Evolutionary conservation across 2,329 filamentous ascomycete species (phyloP).

Genomic region (Exophiala viscosa): DNA sequence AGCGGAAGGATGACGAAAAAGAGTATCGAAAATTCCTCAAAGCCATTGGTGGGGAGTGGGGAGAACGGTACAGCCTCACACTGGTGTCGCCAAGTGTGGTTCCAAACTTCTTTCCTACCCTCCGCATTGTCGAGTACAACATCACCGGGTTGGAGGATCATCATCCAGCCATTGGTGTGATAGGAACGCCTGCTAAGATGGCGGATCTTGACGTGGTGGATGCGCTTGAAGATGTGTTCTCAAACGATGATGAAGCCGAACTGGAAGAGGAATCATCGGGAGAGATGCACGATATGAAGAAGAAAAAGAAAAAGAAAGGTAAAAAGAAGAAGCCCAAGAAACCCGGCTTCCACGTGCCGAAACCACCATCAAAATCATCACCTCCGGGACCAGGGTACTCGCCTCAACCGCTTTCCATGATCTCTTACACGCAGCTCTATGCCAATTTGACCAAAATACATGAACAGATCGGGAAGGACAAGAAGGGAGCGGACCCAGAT

Average conservation of each 20-base stretch:
- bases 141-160: conserved; percentile 67
- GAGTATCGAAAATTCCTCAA: conserved; percentile 54
- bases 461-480: conserved; percentile 54
- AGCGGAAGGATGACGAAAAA: conserved; percentile 53
- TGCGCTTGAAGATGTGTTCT: neutral
- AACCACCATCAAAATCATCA: conserved; percentile 66
- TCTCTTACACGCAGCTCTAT: conserved; percentile 84
- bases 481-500: conserved; percentile 38
- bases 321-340: conserved; percentile 52
- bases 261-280: conserved; percentile 35
- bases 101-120: conserved; percentile 84
- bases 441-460: conserved; percentile 92
- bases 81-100: conserved; percentile 83
- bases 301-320: conserved; percentile 44
- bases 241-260: conserved; percentile 5
- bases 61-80: conserved; percentile 78
- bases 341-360: conserved; percentile 63
- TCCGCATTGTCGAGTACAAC: conserved; percentile 94
- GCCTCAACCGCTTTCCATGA: conserved; percentile 72
- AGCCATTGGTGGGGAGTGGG: conserved; percentile 73
- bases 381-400: conserved; percentile 87
- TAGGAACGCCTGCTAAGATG: conserved; percentile 14
- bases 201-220: neutral
- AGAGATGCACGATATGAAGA: conserved; percentile 45
- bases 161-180: conserved; percentile 20